phyloP scores from a whole-genome alignment of 345 rosid genomes.

The Acer yangbiense region DNA sequence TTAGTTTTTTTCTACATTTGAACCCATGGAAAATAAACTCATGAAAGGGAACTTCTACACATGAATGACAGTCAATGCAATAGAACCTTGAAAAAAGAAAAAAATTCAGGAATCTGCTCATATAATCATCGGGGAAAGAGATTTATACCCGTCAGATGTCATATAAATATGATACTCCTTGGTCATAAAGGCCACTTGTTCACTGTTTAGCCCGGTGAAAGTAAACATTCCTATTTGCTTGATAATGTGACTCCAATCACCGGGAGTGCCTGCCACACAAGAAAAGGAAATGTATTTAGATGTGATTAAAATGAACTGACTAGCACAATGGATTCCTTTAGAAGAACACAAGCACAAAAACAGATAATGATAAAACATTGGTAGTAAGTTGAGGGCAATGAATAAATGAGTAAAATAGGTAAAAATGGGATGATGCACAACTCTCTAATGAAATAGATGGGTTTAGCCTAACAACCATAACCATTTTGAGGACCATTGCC shows the following conservation, averaged over 20 bases:
- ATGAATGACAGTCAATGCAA: neutral
- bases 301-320: neutral
- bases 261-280: constrained; percentile 64
- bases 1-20: neutral
- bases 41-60: neutral
- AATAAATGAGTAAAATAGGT: neutral
- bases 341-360: neutral
- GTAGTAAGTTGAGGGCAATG: neutral
- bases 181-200: constrained; percentile 73
- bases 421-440: neutral
- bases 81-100: neutral
- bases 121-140: neutral
- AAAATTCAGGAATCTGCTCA: neutral
- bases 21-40: neutral
- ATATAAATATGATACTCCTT: constrained; percentile 71
- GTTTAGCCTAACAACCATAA: neutral
- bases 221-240: constrained; percentile 85
- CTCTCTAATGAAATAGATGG: neutral
- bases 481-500: neutral
- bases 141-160: constrained; percentile 70
- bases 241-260: constrained; percentile 80
- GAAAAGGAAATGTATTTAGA: constrained; percentile 2
- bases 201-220: constrained; percentile 64
- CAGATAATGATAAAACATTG: neutral
- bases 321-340: neutral